Evolutionary conservation across 2,329 filamentous ascomycete genomes (phyloP).

Genomic region (Curvularia verruculosa): DNA sequence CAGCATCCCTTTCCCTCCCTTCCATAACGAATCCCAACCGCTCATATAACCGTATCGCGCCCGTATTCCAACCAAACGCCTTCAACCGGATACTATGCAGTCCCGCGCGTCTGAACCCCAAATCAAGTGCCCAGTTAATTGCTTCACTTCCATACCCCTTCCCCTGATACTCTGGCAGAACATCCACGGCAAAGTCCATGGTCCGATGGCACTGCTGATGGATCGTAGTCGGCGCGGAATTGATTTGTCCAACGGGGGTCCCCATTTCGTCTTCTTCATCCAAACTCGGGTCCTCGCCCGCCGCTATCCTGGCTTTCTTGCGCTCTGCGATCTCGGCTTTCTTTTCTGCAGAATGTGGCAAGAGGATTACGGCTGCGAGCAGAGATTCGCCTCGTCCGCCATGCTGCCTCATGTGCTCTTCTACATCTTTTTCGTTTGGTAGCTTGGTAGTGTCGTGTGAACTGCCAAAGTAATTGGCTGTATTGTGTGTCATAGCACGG

Average conservation of each 20-base stretch:
- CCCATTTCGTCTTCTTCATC: background rate
- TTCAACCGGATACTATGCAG: background rate
- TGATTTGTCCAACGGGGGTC: background rate
- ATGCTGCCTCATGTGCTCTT: background rate
- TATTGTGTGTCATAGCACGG: background rate
- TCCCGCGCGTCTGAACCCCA: background rate
- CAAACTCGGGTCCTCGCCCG: background rate
- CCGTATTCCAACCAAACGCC: slow-evolving; percentile 49
- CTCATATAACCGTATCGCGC: slow-evolving; percentile 53
- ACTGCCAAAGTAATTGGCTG: background rate
- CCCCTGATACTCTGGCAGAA: background rate
- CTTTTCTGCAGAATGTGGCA: background rate
- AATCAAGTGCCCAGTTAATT: background rate
- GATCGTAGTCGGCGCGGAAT: background rate
- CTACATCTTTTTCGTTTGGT: background rate
- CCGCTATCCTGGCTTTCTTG: background rate
- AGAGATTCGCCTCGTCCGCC: background rate
- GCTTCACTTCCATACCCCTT: background rate
- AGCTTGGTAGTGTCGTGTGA: background rate
- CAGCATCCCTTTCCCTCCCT: slow-evolving; percentile 50
- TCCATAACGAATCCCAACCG: slow-evolving; percentile 56
- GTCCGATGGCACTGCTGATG: background rate
- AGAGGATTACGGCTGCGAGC: background rate
- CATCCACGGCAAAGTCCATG: background rate
- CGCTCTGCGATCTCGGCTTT: background rate